Percentiles rank a stretch among this genome's conserved stretches.
Evolutionary conservation across 2,329 filamentous ascomycete species (phyloP).

Genomic region (Cercospora zeina): DNA sequence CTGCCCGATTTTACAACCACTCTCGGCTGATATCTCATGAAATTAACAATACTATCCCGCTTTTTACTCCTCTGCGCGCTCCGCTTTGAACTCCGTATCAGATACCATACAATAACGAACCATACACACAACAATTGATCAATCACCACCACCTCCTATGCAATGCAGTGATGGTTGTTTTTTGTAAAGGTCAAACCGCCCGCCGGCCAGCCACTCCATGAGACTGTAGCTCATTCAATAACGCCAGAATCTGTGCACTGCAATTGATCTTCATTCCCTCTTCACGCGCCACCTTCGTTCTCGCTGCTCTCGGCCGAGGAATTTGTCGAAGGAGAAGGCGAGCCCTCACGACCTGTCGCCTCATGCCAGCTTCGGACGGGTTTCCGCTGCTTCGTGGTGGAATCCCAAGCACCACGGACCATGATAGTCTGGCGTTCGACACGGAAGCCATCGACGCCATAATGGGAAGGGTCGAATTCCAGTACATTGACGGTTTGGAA

Average conservation of each 20-base stretch:
- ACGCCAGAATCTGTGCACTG: not conserved
- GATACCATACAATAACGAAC: not conserved
- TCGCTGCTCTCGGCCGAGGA: not conserved
- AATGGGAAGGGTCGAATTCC: slow-evolving; percentile 37
- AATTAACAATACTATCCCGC: not conserved
- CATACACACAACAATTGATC: not conserved
- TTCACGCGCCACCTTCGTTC: not conserved
- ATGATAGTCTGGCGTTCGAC: slow-evolving; percentile 40
- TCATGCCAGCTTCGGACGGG: slow-evolving; percentile 28
- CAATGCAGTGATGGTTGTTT: not conserved
- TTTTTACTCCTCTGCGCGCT: not conserved
- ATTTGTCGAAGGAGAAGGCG: slow-evolving; percentile 3
- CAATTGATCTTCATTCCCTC: not conserved
- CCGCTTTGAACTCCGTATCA: not conserved
- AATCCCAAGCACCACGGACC: slow-evolving; percentile 35
- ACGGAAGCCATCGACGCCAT: slow-evolving; percentile 32
- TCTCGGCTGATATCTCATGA: not conserved
- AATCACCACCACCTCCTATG: not conserved
- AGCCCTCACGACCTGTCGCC: slow-evolving; percentile 19
- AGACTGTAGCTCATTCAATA: not conserved
- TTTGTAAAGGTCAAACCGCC: not conserved
- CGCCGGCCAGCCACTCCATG: not conserved
- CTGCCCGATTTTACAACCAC: not conserved
- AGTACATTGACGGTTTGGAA: slow-evolving; percentile 38
- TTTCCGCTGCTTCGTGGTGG: slow-evolving; percentile 22